Percentiles rank a stretch among this genome's conserved stretches.
Evolutionary conservation across 345 rosid genomes (phyloP).

Genomic region (Trapa bicornis): DNA sequence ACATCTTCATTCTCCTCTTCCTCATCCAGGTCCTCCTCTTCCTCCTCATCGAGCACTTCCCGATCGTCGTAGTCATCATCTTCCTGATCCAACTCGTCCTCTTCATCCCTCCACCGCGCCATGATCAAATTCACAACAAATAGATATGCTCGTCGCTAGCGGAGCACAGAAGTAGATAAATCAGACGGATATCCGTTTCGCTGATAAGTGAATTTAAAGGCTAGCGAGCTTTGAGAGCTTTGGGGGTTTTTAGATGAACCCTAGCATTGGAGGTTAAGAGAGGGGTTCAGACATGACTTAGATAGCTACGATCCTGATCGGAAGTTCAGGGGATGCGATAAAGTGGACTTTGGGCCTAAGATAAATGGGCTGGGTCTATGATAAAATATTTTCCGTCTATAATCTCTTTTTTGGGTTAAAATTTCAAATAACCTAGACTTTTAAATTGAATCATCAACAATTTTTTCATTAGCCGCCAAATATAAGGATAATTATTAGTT

Average conservation of each 20-base stretch:
- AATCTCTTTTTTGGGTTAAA: too few relatives aligned
- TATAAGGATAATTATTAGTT: too few relatives aligned
- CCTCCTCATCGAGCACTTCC: constrained; percentile 25
- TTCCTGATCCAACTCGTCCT: constrained; percentile 9
- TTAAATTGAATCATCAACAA: too few relatives aligned
- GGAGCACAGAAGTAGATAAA: background rate
- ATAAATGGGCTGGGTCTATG: too few relatives aligned
- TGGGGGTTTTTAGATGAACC: constrained; percentile 1
- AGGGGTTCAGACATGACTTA: background rate
- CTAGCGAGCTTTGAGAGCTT: background rate
- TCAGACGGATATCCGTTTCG: background rate
- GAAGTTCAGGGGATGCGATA: too few relatives aligned
- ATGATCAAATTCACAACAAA: background rate
- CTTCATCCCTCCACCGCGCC: constrained; percentile 9
- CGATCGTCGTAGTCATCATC: constrained; percentile 20
- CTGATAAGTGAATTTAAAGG: background rate
- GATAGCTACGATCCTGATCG: background rate
- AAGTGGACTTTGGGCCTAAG: too few relatives aligned
- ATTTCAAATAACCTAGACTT: too few relatives aligned
- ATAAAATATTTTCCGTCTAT: too few relatives aligned
- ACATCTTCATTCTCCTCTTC: constrained; percentile 41
- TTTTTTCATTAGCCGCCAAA: too few relatives aligned
- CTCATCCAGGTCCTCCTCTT: constrained; percentile 35
- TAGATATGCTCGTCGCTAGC: background rate
- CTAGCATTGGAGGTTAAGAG: constrained; percentile 2